Base-by-base conservation (phyloP, 805 yeast genomes). In the Cyberlindnera bimundalis region DNA sequence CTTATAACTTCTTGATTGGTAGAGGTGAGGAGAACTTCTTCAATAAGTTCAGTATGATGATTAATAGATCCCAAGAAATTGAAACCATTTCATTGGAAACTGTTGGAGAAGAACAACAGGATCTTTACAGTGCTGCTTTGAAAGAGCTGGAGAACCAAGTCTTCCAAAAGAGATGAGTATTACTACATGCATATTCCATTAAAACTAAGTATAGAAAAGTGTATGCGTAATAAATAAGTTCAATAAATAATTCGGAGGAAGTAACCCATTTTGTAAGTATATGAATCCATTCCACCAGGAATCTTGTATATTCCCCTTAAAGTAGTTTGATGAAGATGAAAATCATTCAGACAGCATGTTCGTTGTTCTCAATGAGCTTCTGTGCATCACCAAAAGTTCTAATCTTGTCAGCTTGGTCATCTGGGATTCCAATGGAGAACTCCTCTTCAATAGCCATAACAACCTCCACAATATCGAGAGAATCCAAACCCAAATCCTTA, bases 381-480 rank as follows among this genome's bases (percentile, higher is more conserved):
- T 85, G 74, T 42, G 95, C 95, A 68, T 87, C 91, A 52, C 84
- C 83, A 48, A 88, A 87, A 35, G 95, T 84, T 68, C 81, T 83
- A 65, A 88, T 82, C 61, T 81, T 84, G 60, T 88, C 96, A 40
- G 95, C 88, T 55, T 83, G 81, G 59, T 81, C 78, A 67, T 85
- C 95, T 26, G 91, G 85, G 58, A 83, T 81, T 29, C 76, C 80
- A 60, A 76, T 68, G 52, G 74, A 76, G 54, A 76, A 76, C 62
- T 81, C 78, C 60, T 78, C 81, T 62, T 81, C 88, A 52, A 81
- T 72, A 47, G 84, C 86, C 73, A 81, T 83, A 40, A 81, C 67
- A 21, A 83, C 81, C 61, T 81, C 88, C 41, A 80, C 86, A 38
- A 80, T 71, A 56, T 81, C 88, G 52, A 81, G 75, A 2, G 87